Evolutionary conservation across 139 green algal species (phyloP), one percentile per base, ranked within the genome.

Genomic region (Chlorella sp.): DNA sequence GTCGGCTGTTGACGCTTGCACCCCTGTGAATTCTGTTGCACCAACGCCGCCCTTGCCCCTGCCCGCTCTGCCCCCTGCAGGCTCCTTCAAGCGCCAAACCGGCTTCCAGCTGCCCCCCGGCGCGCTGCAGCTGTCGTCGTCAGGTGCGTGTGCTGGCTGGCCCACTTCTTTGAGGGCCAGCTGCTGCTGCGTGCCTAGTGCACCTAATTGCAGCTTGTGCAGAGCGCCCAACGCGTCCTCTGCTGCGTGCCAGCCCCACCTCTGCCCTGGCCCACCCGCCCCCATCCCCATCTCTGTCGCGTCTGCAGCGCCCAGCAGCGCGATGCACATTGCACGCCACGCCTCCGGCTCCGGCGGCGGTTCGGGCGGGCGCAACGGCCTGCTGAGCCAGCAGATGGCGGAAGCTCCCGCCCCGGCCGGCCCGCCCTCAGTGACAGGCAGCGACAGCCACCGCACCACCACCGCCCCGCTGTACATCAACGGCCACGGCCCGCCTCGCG

Each of bases 21-120:
- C 7, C 44, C 7, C 11, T 55, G 7, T 11, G 51, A 20, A 60
- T 60, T 9, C 51, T 60, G n/a, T n/a, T n/a, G n/a, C 51, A 60
- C 51, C 11, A n/a, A 9, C 51, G 21, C 11, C 51, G 2, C 51
- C 51, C 51, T 3, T 60, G 11, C 51, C 51, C 21, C 13, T 4
- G 2, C 51, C 51, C 21, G 51, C 51, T 60, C 51, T 15, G n/a
- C 51, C 15, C 11, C 13, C 51, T 18, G 12, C 51, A 60, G 51
- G 51, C 51, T 60, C 74, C 39, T 87, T 82, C 73, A 39, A 55
- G 15, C 85, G 86, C 39, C 79, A 69, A 30, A 89, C 65, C 18
- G 88, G 88, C 26, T 91, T 91, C 68, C 67, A 85, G 82, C 55
- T 89, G 38, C 47, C 69, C 21, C 74, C 74, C 4, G 76, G 69